Evolutionary conservation across 257 asterid species (phyloP).

Genomic region (Plantago elongata): DNA sequence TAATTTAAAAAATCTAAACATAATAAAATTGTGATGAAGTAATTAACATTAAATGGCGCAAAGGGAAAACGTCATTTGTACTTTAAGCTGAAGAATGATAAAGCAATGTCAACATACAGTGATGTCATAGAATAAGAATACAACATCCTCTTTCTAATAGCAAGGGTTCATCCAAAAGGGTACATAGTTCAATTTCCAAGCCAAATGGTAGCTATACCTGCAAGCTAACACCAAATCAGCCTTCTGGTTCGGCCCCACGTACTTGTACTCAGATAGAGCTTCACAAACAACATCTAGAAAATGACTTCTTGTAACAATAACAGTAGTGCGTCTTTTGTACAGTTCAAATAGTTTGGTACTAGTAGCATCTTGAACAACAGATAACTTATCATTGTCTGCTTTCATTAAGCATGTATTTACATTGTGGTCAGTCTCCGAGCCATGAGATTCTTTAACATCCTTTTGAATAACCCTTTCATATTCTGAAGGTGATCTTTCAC

Average conservation of each 20-base stretch:
- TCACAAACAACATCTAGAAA: constrained; percentile 79
- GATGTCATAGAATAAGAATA: neutral
- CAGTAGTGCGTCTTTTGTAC: constrained; percentile 86
- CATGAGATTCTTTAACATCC: constrained; percentile 39
- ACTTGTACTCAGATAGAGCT: constrained; percentile 89
- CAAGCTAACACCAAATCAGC: constrained; percentile 87
- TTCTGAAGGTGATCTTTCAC: constrained; percentile 35
- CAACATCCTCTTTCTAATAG: neutral
- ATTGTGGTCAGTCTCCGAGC: constrained; percentile 22
- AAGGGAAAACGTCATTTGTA: neutral
- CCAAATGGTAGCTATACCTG: constrained; percentile 52
- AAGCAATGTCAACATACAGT: neutral
- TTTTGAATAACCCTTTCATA: constrained; percentile 25
- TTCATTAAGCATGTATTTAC: constrained; percentile 31
- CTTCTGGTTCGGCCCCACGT: constrained; percentile 93
- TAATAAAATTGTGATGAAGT: too few relatives aligned
- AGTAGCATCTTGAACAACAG: constrained; percentile 34
- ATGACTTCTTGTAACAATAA: constrained; percentile 50
- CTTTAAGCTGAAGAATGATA: neutral
- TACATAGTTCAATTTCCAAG: neutral
- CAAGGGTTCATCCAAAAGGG: constrained; percentile 5
- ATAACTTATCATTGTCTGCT: constrained; percentile 22
- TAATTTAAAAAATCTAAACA: too few relatives aligned
- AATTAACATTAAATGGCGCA: too few relatives aligned
- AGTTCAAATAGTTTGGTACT: constrained; percentile 65